Percentiles rank a stretch among this genome's conserved stretches.
Evolutionary conservation across 441 rosid species (phyloP).

Genomic region (Gossypium lobatum): DNA sequence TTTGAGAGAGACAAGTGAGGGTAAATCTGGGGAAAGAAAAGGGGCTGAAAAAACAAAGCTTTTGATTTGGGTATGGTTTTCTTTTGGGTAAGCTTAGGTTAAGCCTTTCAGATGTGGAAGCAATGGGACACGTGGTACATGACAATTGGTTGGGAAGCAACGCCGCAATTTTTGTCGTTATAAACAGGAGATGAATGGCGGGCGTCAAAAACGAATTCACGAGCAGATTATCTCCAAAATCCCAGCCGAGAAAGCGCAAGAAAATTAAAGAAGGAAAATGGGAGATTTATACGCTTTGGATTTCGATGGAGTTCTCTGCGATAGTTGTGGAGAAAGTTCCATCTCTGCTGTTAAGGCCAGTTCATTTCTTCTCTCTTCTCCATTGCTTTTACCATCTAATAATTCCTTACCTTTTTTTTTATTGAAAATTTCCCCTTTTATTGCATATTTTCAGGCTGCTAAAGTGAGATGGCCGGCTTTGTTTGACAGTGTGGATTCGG

Average conservation of each 20-base stretch:
- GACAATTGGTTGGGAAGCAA: not conserved
- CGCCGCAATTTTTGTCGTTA: not conserved
- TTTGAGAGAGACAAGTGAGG: not conserved
- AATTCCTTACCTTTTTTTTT: not conserved
- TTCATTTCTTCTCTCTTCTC: not conserved
- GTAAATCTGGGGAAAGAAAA: too few relatives aligned
- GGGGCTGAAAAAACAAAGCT: too few relatives aligned
- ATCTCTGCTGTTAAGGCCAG: slow-evolving; percentile 82
- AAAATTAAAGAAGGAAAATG: slow-evolving; percentile 25
- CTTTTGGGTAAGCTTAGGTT: too few relatives aligned
- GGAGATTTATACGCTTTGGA: slow-evolving; percentile 92
- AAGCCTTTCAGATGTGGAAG: too few relatives aligned
- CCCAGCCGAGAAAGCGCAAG: slow-evolving; percentile 5
- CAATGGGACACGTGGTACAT: not conserved
- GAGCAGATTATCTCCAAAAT: slow-evolving; percentile 7
- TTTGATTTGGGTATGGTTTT: too few relatives aligned
- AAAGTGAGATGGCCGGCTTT: slow-evolving; percentile 79
- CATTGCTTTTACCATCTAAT: not conserved
- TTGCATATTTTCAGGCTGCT: slow-evolving; percentile 48
- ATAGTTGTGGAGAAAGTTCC: slow-evolving; percentile 91
- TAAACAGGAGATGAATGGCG: slow-evolving; percentile 30
- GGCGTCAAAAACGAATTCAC: slow-evolving; percentile 9
- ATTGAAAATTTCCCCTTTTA: not conserved
- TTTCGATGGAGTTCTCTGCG: slow-evolving; percentile 92
- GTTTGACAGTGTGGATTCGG: slow-evolving; percentile 56